Evolutionary conservation across 441 rosid species (phyloP), one percentile per base, ranked within the genome.

Genomic region (Croton laevigatus): DNA sequence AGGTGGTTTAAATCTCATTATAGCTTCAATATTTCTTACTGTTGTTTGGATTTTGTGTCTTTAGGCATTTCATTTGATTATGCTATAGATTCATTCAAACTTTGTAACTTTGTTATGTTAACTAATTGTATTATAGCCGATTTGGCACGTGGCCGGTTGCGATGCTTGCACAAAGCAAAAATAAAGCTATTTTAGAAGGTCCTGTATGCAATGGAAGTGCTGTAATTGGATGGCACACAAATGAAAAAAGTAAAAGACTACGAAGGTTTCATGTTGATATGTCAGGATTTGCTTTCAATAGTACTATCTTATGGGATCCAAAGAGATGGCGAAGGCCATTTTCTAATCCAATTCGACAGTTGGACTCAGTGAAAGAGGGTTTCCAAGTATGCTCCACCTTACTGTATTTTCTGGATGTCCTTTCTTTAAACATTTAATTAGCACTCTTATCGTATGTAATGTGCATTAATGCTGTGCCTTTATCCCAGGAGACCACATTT

Each of bases 141-240:
- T 95, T 95, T 79, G 99, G 98, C 66, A 89, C 95, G 60, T 95
- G 98, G 98, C 98, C 99, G 51, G 95, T 95, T 72, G 97, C 95
- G 16, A 91, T 95, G 98, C 96, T 95, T 61, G 95, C 91, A n/a
- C 97, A 77, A 80, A 86, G 92, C 84, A 95, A 91, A 80, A 95
- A 86, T 85, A 95, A 92, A 82, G 98, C 98, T 48, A 86, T 88
- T 65, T 76, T 92, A 73, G 98, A 95, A 80, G 99, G 98, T 74
- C 97, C 97, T 3, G 86, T 95, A 8, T 95, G 98, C 82, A 91
- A 89, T 55, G 92, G 87, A 78, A 91, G 87, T 73, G 88, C 78
- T 66, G 90, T 95, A 71, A 85, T 87, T 57, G 97, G 98, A 69
- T 92, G 99, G 97, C 97, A 92, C 83, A 89, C 99, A 27, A 94